These are phyloP conservation scores for Tardiomyces depauwii DNA, from an alignment of 1,139 yeast species.

Conservation along the genomic window DNA sequence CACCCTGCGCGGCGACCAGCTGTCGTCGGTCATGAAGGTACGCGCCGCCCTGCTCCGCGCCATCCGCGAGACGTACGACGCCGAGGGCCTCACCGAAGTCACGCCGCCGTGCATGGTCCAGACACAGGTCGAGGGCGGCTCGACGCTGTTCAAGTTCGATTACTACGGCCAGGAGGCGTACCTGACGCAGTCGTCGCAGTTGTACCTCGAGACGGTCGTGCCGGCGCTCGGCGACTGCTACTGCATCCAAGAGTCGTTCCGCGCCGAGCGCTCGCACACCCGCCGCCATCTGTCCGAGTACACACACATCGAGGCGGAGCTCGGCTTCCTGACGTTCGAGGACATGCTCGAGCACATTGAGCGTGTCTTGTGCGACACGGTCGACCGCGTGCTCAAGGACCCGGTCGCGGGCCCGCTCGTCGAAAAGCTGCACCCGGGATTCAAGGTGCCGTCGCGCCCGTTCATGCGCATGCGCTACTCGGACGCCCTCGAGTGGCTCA, in stretches of 20 bases:
- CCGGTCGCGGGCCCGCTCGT: slow-evolving; percentile 87
- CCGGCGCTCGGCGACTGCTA: slow-evolving; percentile 96
- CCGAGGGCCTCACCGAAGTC: slow-evolving; percentile 75
- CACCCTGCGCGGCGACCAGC: slow-evolving; percentile 87
- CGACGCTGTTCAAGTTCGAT: slow-evolving; percentile 84
- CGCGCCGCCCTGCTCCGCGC: slow-evolving; percentile 70
- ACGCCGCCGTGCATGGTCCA: slow-evolving; percentile 99
- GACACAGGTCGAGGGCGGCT: slow-evolving; percentile 99
- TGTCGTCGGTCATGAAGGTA: slow-evolving; percentile 91
- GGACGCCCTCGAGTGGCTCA: slow-evolving; percentile 91
- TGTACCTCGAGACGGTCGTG: slow-evolving; percentile 90
- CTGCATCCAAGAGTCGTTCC: slow-evolving; percentile 96
- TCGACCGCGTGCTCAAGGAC: slow-evolving; percentile 72
- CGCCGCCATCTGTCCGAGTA: slow-evolving; percentile 97
- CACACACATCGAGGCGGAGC: slow-evolving; percentile 93
- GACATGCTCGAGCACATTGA: slow-evolving; percentile 83
- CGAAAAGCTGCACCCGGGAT: slow-evolving; percentile 85
- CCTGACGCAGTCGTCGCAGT: slow-evolving; percentile 93
- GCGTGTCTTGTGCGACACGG: slow-evolving; percentile 54
- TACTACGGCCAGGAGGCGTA: slow-evolving; percentile 97
- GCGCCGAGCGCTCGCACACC: slow-evolving; percentile 98
- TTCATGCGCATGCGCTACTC: slow-evolving; percentile 87
- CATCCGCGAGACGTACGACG: slow-evolving; percentile 65
- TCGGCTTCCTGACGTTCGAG: slow-evolving; percentile 77
- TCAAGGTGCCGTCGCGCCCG: slow-evolving; percentile 71